phyloP scores from a whole-genome alignment of 2,329 filamentous ascomycete species.

The Hypoxylon sp. region DNA sequence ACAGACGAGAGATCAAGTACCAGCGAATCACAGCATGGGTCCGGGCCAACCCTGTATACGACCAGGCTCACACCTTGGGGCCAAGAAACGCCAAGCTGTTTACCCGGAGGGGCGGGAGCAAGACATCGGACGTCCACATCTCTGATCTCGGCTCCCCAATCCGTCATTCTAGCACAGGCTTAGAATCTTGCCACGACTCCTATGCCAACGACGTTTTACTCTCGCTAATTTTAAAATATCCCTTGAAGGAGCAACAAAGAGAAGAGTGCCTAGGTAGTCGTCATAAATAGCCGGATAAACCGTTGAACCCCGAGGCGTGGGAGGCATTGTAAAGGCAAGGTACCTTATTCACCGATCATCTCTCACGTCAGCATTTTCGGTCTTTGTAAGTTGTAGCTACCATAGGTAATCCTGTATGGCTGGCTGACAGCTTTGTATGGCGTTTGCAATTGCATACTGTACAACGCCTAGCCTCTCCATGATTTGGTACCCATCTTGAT shows the following conservation, averaged over 20 bases:
- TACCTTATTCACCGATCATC: constrained; percentile 32
- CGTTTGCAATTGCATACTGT: constrained; percentile 31
- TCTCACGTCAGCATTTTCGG: constrained; percentile 42
- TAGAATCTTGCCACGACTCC: constrained; percentile 28
- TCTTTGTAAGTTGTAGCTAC: constrained; percentile 31
- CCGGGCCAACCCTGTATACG: constrained; percentile 35
- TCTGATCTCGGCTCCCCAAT: constrained; percentile 22
- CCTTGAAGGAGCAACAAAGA: constrained; percentile 7
- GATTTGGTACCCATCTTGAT: constrained; percentile 2
- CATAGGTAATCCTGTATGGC: constrained; percentile 13
- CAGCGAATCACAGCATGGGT: constrained; percentile 38
- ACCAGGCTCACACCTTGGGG: constrained; percentile 31
- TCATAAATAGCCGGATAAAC: constrained; percentile 5
- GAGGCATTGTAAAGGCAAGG: constrained; percentile 18
- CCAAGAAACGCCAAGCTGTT: constrained; percentile 46
- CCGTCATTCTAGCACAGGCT: constrained; percentile 10
- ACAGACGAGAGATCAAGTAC: constrained; percentile 25
- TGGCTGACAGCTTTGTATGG: constrained; percentile 19
- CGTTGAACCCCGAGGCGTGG: constrained; percentile 12
- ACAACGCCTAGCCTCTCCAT: constrained; percentile 28
- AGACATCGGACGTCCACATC: constrained; percentile 37
- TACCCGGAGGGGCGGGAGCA: constrained; percentile 43
- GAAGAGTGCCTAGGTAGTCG: constrained; percentile 3
- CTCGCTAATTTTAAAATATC: background rate
- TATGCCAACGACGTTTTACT: constrained; percentile 12